These are phyloP conservation scores for Penicillium sp. DNA, from an alignment of 2,329 filamentous ascomycete genomes.

Conservation along the genomic window DNA sequence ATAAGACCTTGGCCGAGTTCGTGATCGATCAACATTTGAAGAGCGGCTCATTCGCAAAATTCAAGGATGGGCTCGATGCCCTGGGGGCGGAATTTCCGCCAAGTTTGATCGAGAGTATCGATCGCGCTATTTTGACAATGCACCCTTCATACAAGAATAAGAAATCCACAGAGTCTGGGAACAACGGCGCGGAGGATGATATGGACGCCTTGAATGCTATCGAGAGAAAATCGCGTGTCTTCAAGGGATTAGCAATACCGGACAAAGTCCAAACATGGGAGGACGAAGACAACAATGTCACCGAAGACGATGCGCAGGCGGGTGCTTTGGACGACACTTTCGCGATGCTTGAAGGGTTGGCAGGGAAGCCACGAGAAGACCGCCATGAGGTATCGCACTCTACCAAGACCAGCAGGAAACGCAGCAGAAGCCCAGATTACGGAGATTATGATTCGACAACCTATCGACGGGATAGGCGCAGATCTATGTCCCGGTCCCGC, in stretches of 20 bases:
- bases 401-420: slow-evolving; percentile 45
- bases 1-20: slow-evolving; percentile 95
- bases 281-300: slow-evolving; percentile 35
- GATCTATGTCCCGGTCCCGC: slow-evolving; percentile 45
- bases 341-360: slow-evolving; percentile 81
- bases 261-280: slow-evolving; percentile 63
- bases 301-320: slow-evolving; percentile 40
- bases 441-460: slow-evolving; percentile 44
- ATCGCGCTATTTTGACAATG: slow-evolving; percentile 81
- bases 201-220: slow-evolving; percentile 43
- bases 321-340: slow-evolving; percentile 90
- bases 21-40: slow-evolving; percentile 85
- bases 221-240: slow-evolving; percentile 78
- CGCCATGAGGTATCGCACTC: slow-evolving; percentile 31
- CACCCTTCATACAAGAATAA: slow-evolving; percentile 80
- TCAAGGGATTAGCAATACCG: slow-evolving; percentile 81
- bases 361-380: slow-evolving; percentile 56
- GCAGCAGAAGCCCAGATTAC: slow-evolving; percentile 50
- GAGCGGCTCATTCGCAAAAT: slow-evolving; percentile 66
- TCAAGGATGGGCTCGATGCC: slow-evolving; percentile 69
- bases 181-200: slow-evolving; percentile 40
- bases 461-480: slow-evolving; percentile 35
- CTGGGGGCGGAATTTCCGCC: slow-evolving; percentile 80
- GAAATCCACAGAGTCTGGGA: slow-evolving; percentile 28
- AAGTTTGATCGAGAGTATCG: slow-evolving; percentile 85